phyloP scores from a whole-genome alignment of 73 alveolate species.

The Blepharisma japonicum region DNA sequence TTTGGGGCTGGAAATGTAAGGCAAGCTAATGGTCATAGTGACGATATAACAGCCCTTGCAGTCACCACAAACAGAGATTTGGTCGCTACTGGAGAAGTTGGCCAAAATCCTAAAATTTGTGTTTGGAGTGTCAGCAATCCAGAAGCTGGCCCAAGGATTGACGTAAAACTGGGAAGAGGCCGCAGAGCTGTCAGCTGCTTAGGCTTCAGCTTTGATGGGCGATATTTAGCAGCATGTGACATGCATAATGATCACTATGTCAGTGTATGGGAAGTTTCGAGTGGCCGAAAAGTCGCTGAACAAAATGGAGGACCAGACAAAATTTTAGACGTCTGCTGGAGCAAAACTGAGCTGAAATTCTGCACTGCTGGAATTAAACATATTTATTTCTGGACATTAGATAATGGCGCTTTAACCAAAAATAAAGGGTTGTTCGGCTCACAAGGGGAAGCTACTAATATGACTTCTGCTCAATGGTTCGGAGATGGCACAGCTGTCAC shows the following conservation, averaged over 20 bases:
- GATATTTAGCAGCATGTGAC: conserved; percentile 80
- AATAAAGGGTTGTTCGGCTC: conserved; percentile 82
- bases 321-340: conserved; percentile 83
- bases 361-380: conserved; percentile 86
- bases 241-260: conserved; percentile 91
- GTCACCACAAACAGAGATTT: conserved; percentile 69
- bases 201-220: conserved; percentile 81
- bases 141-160: conserved; percentile 72
- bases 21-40: conserved; percentile 79
- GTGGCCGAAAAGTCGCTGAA: conserved; percentile 64
- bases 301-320: conserved; percentile 90
- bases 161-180: conserved; percentile 68
- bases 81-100: conserved; percentile 95
- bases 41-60: conserved; percentile 89
- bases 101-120: conserved; percentile 80
- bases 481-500: conserved; percentile 77
- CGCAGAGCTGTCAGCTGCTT: conserved; percentile 86
- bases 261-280: conserved; percentile 71
- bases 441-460: conserved; percentile 52
- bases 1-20: conserved; percentile 78
- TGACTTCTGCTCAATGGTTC: conserved; percentile 69
- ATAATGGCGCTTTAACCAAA: conserved; percentile 49
- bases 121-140: conserved; percentile 86
- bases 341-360: conserved; percentile 55
- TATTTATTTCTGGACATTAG: conserved; percentile 75